A percentile compares a stretch with the other conserved stretches of the same genome.
These are phyloP conservation scores for Entomophthora muscae DNA, from an alignment of 371 early-diverging fungal genomes.

Conservation along the genomic window DNA sequence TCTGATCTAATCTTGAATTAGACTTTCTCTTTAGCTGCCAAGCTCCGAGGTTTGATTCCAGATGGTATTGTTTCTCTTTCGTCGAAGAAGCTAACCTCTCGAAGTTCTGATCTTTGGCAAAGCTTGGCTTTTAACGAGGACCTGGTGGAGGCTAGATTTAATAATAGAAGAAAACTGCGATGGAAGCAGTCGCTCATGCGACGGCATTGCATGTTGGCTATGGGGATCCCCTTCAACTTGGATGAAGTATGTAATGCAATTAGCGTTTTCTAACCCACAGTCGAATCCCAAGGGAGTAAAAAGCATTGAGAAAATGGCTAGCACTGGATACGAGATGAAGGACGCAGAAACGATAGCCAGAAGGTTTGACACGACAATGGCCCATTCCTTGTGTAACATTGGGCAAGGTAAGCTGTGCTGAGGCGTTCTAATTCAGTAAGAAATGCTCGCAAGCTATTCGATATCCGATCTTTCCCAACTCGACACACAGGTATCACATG, in stretches of 20 bases:
- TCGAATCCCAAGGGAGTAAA: background rate
- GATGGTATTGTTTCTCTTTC: background rate
- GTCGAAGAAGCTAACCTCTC: background rate
- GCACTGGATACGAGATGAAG: background rate
- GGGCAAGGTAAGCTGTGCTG: background rate
- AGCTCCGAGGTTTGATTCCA: background rate
- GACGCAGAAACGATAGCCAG: conserved; percentile 3
- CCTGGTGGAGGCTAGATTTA: background rate
- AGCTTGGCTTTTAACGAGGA: conserved; percentile 5
- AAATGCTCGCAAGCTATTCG: conserved; percentile 1
- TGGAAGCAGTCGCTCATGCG: background rate
- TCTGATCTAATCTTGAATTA: background rate
- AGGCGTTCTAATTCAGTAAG: background rate
- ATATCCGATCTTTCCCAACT: background rate
- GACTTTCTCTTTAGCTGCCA: background rate
- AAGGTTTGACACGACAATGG: conserved; percentile 7
- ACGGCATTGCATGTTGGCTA: background rate
- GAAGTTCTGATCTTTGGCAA: conserved; percentile 5
- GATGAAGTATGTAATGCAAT: background rate
- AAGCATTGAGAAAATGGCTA: background rate
- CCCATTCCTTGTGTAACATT: background rate
- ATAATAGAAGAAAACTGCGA: conserved; percentile 1
- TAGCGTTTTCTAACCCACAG: too few species aligned
- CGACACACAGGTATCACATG: background rate
- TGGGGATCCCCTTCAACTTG: background rate